Percentiles rank a stretch among this genome's conserved stretches.
These are phyloP conservation scores for Agrostemma githago DNA, from an alignment of 148 eudicot species.

Conservation along the genomic window DNA sequence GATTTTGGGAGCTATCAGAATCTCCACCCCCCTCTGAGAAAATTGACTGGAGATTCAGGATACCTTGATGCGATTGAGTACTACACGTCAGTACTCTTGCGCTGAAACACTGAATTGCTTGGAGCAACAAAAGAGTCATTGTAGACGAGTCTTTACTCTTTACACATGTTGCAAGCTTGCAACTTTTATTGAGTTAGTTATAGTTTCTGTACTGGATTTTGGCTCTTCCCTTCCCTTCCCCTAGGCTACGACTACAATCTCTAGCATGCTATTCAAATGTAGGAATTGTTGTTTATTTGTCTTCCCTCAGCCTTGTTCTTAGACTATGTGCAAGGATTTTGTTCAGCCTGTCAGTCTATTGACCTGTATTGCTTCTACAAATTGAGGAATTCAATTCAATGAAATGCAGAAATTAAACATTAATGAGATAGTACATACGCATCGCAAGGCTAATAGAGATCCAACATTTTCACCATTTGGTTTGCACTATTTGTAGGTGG, in stretches of 20 bases:
- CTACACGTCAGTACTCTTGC: not conserved
- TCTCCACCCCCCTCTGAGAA: not conserved
- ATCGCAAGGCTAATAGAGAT: not conserved
- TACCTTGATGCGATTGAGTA: not conserved
- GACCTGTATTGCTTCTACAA: not conserved
- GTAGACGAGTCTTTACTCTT: not conserved
- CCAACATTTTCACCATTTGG: not conserved
- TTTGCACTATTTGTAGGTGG: conserved; percentile 28
- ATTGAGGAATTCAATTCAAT: not conserved
- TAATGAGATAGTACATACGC: not conserved
- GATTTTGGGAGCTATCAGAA: not conserved
- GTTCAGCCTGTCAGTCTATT: not conserved
- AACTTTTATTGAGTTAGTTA: not conserved
- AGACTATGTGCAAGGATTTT: not conserved
- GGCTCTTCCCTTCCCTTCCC: too few species aligned
- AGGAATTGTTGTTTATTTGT: too few species aligned
- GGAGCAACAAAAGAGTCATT: not conserved
- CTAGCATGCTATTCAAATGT: not conserved
- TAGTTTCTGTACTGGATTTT: too few species aligned
- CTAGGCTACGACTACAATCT: not conserved
- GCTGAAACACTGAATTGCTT: not conserved
- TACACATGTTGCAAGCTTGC: not conserved
- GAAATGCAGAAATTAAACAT: not conserved
- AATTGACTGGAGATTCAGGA: not conserved
- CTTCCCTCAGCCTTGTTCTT: not conserved